A percentile compares a stretch with the other conserved stretches of the same genome.
Conservation (phyloP, 257 asterid species). For the Jasminum sambac region DNA sequence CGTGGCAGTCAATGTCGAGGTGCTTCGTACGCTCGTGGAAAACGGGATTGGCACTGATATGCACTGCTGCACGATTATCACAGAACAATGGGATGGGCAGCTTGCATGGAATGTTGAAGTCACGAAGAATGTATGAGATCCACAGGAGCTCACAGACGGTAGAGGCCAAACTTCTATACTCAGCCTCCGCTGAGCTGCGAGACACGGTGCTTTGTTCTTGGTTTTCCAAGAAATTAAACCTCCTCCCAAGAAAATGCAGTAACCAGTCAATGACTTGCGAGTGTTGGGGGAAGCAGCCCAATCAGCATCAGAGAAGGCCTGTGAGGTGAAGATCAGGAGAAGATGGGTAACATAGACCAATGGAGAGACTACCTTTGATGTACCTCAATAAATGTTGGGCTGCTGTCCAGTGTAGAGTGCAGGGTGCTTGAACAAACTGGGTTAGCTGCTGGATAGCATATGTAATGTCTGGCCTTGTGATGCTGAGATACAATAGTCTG, state of each 20-base stretch:
- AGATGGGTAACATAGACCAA: background rate
- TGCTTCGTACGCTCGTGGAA: background rate
- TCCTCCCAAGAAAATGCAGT: background rate
- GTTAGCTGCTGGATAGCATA: background rate
- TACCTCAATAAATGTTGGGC: background rate
- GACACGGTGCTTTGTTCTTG: background rate
- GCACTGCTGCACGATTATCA: background rate
- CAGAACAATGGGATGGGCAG: background rate
- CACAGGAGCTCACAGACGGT: background rate
- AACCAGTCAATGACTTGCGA: background rate
- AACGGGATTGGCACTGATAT: background rate
- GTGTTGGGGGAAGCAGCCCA: conserved; percentile 2
- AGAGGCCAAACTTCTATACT: conserved; percentile 12
- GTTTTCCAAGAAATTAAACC: conserved; percentile 1
- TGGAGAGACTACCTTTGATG: no score
- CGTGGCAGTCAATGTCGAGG: background rate
- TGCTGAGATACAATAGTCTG: background rate
- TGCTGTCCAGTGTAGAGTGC: background rate
- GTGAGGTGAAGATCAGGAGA: background rate
- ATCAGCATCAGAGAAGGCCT: background rate
- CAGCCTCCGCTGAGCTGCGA: background rate
- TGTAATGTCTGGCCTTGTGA: background rate
- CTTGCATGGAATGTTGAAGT: background rate
- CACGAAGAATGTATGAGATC: background rate
- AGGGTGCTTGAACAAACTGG: background rate